Percentiles rank a stretch among this genome's conserved stretches.
Conservation (phyloP, 2,329 filamentous ascomycete genomes). For the Aspergillus ochraceus region DNA sequence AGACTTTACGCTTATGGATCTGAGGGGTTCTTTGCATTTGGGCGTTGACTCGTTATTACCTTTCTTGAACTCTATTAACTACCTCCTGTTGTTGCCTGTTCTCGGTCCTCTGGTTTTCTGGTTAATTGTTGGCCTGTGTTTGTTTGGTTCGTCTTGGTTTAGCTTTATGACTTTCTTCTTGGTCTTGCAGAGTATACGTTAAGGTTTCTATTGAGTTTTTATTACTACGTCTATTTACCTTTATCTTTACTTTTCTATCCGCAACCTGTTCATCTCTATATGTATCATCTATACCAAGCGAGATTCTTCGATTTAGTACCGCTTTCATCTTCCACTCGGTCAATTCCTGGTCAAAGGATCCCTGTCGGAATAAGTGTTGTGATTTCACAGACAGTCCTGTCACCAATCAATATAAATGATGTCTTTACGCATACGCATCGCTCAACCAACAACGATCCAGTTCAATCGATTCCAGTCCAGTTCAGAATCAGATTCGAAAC, state of each 20-base stretch:
- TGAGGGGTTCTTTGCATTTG: constrained; percentile 14
- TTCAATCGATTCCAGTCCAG: too few species aligned
- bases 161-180: not conserved
- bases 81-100: not conserved
- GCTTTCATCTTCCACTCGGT: not conserved
- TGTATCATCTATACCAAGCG: not conserved
- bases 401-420: too few species aligned
- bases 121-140: not conserved
- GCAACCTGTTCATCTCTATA: not conserved
- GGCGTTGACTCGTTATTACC: constrained; percentile 12
- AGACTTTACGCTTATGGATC: constrained; percentile 12
- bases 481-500: too few species aligned
- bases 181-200: not conserved
- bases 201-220: not conserved
- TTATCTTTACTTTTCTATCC: too few species aligned
- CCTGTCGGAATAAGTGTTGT: too few species aligned
- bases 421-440: too few species aligned
- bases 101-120: not conserved
- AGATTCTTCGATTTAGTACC: not conserved
- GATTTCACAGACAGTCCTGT: too few species aligned
- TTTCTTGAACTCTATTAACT: constrained; percentile 4
- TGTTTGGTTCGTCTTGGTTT: not conserved
- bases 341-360: too few species aligned
- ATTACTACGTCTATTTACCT: not conserved
- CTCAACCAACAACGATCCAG: too few species aligned